Percentiles rank a stretch among this genome's conserved stretches.
These are phyloP conservation scores for Peronospora destructor DNA, from an alignment of 352 stramenopile species.

Conservation along the genomic window DNA sequence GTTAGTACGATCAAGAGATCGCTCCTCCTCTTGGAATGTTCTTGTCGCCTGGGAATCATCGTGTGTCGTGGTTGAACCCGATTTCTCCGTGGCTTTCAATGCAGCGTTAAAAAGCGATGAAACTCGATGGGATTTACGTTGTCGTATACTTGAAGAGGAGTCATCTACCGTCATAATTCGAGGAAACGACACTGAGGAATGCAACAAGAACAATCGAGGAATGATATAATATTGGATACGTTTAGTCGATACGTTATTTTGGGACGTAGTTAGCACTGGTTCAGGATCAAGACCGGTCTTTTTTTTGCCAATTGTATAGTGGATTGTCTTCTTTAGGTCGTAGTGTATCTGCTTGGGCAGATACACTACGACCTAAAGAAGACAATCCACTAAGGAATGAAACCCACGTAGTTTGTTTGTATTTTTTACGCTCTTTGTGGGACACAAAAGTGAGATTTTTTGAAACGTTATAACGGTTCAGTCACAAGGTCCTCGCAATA, in stretches of 20 bases:
- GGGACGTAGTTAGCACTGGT: too few species aligned
- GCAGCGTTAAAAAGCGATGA: conserved; percentile 2
- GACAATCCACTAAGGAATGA: too few species aligned
- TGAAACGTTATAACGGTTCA: background rate
- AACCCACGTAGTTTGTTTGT: too few species aligned
- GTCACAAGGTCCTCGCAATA: conserved; percentile 15
- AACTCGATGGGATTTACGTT: conserved; percentile 22
- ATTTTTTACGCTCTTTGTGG: background rate
- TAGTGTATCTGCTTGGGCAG: too few species aligned
- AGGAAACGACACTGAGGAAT: background rate
- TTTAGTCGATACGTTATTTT: too few species aligned
- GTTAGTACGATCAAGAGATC: conserved; percentile 33
- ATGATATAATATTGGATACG: too few species aligned
- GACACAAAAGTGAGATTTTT: background rate
- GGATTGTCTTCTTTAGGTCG: too few species aligned
- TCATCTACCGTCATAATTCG: conserved; percentile 12
- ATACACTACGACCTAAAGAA: too few species aligned
- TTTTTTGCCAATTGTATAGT: too few species aligned
- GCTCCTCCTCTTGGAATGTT: conserved; percentile 16
- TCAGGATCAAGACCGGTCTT: too few species aligned
- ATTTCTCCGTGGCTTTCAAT: conserved; percentile 7
- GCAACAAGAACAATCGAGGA: too few species aligned
- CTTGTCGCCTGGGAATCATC: conserved; percentile 15
- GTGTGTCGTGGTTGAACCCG: conserved; percentile 6
- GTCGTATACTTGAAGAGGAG: conserved; percentile 16